Evolutionary conservation across 257 asterid species (phyloP), one percentile per base, ranked within the genome.

Genomic region (Jacaranda copaia): DNA sequence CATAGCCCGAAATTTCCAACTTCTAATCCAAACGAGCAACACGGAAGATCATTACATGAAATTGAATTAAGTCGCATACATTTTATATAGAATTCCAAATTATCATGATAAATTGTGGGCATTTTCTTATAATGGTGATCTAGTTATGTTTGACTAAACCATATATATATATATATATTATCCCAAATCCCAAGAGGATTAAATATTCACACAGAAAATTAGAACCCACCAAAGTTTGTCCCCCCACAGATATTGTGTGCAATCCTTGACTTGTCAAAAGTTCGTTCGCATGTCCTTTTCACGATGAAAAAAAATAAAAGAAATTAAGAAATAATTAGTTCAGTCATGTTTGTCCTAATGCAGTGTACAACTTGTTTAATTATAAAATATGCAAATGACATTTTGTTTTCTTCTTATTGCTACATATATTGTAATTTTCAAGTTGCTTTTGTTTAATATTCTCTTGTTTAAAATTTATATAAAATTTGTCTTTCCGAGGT

Each of bases 231-330:
- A 73, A 73, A 35, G 48, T 48, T 66, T 57, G 75, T 73, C 72
- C 5, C 70, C 48, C 66, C 40, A 11, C 48, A 53, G 49, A 66
- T 66, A 68, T 58, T 16, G 68, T 35, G 70, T 8, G 66, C 64
- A 11, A 8, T 65, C 81, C 62, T 71, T 36, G 82, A 79, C 82
- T 72, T 78, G 1, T 51, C 59, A 62, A 39, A 43, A 32, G n/a
- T n/a, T 35, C 40, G 57, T n/a, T 52, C 8, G 5, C 15, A 61
- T 61, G 77, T 51, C 68, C 55, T 72, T 70, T 43, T 35, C 69
- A 72, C 56, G 8, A 51, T 9, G 19, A 3, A 18, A 68, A 68
- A n/a, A 35, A 38, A 38, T 57, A 32, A 45, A 45, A 45, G 2
- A 0, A 45, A 45, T 45, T 53, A 25, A 25, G 0, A 15, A 53